phyloP scores from a whole-genome alignment of 2,329 filamentous ascomycete genomes.

The Rhynchosporium secalis region DNA sequence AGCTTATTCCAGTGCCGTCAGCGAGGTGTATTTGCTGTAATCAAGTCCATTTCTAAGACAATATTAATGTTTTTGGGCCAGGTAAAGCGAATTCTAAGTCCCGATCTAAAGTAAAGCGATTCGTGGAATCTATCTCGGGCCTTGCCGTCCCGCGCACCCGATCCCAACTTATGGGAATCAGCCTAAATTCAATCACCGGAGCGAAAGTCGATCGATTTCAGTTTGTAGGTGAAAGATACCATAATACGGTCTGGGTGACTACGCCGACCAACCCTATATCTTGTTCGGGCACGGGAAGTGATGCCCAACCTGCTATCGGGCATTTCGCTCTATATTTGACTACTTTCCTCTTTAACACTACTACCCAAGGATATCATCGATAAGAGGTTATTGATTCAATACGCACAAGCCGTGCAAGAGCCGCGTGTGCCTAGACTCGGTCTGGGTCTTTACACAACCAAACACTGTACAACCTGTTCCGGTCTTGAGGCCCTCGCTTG shows the following conservation, averaged over 20 bases:
- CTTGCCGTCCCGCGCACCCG: conserved; percentile 9
- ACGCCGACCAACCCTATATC: not conserved
- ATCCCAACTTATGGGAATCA: conserved; percentile 8
- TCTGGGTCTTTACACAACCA: too few relatives aligned
- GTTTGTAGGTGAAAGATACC: too few relatives aligned
- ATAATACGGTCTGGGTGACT: not conserved
- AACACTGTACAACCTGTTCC: too few relatives aligned
- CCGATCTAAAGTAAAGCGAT: not conserved
- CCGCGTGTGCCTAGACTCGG: too few relatives aligned
- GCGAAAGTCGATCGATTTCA: not conserved
- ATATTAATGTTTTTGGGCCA: not conserved
- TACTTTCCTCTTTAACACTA: too few relatives aligned
- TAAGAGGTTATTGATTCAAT: too few relatives aligned
- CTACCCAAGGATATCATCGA: too few relatives aligned
- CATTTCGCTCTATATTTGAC: too few relatives aligned
- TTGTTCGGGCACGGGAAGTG: not conserved
- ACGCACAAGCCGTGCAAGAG: too few relatives aligned
- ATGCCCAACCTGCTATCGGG: not conserved
- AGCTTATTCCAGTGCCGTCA: too few relatives aligned
- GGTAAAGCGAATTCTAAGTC: not conserved
- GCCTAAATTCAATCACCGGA: not conserved
- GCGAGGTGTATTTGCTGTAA: not conserved
- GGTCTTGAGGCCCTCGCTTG: too few relatives aligned
- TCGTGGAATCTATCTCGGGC: not conserved
- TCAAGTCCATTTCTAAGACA: not conserved